Base-by-base conservation (phyloP, 495 filamentous ascomycete genomes). In the Choiromyces venosus region DNA sequence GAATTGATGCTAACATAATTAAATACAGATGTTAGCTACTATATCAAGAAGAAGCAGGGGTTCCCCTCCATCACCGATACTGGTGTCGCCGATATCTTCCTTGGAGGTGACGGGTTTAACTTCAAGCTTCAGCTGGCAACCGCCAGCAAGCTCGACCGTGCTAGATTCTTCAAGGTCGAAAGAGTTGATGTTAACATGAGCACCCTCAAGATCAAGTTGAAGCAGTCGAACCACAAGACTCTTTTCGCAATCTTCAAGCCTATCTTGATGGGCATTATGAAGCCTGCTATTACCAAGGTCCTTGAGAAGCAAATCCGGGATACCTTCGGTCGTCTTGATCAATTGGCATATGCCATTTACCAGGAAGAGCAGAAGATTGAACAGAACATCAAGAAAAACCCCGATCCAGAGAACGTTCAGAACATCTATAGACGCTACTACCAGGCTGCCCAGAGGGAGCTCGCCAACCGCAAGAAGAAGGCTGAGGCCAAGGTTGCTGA, bases 31-130 rank as follows among this genome's bases (percentile, higher is more conserved):
- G 91, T 99, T 68, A 91, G 90, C 85, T 99, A 96, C 86, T 94
- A 97, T 82, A 87, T 99, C 85, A 93, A 96, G 83, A 91, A 90
- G 84, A 99, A 99, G 87, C 86, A 96, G 81, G 96, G 96, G 64
- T 97, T 97, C 86, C 96, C 94, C 3, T 88, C 91, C 18, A 85
- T 99, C 82, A 93, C 88, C 66, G 95, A 99, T 79, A 91, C 87
- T 4, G 95, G 95, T 83, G 84, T 99, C 38, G 92, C 92, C 85
- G 93, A 98, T 80, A 90, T 99, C 81, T 89, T 92, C 83, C 87
- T 99, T 66, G 92, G 90, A 44, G 95, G 96, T 67, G 86, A 89
- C 37, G 95, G 95, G 52, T 90, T 99, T 83, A 89, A 88, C 79
- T 97, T 98, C 88, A 94, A 94, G 82, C 88, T 98, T 78, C 92